A percentile compares a stretch with the other conserved stretches of the same genome.
Conservation (phyloP, 169 alveolate species). For the Cryptosporidium sp. region DNA sequence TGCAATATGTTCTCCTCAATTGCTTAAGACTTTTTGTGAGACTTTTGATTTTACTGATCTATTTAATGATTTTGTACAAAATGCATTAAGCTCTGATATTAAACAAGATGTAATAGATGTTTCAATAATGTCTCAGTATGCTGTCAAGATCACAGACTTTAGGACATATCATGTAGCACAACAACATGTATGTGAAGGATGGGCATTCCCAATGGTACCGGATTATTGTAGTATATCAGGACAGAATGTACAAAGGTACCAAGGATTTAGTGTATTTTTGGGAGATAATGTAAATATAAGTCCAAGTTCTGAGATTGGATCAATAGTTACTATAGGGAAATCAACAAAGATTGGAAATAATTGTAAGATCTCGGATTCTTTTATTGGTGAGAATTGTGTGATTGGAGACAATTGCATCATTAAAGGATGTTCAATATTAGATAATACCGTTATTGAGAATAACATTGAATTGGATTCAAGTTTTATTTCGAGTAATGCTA, state of each 20-base stretch:
- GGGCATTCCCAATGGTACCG: slow-evolving; percentile 68
- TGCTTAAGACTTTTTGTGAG: slow-evolving; percentile 52
- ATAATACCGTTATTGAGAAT: slow-evolving; percentile 23
- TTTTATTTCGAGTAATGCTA: slow-evolving; percentile 43
- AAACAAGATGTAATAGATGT: slow-evolving; percentile 48
- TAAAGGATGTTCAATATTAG: slow-evolving; percentile 33
- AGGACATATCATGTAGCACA: slow-evolving; percentile 69
- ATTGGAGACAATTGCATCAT: slow-evolving; percentile 49
- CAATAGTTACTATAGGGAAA: slow-evolving; percentile 45
- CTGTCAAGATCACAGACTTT: slow-evolving; percentile 38
- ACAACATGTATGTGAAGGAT: slow-evolving; percentile 68
- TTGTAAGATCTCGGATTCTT: slow-evolving; percentile 18
- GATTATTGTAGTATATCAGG: slow-evolving; percentile 70
- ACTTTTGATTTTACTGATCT: slow-evolving; percentile 57
- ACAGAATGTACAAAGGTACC: slow-evolving; percentile 54
- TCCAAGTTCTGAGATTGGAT: slow-evolving; percentile 39
- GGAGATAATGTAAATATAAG: slow-evolving; percentile 37
- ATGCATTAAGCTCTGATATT: slow-evolving; percentile 55
- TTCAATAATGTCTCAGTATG: slow-evolving; percentile 35
- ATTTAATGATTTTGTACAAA: slow-evolving; percentile 26
- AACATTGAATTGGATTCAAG: slow-evolving; percentile 28
- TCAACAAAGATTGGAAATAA: slow-evolving; percentile 25
- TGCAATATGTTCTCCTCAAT: slow-evolving; percentile 60
- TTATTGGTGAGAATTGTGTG: slow-evolving; percentile 50
- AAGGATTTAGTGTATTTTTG: slow-evolving; percentile 29